These are phyloP conservation scores for Solanum hybrid DNA, from an alignment of 305 asterid species.

Conservation along the genomic window DNA sequence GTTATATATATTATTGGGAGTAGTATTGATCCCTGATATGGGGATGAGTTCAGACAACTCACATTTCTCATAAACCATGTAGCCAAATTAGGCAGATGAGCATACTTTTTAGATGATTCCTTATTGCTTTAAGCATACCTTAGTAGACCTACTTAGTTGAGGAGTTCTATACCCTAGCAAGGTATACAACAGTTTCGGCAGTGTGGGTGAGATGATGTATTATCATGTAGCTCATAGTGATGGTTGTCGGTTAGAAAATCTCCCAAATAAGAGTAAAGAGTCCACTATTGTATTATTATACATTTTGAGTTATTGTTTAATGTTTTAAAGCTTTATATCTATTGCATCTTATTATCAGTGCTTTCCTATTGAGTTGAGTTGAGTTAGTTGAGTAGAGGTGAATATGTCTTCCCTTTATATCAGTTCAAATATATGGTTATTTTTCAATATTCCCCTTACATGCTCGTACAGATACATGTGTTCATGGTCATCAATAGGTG, in stretches of 20 bases:
- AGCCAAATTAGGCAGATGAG: not conserved
- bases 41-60: not conserved
- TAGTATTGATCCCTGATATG: not conserved
- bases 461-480: not conserved
- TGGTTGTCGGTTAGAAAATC: not conserved
- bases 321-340: not conserved
- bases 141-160: not conserved
- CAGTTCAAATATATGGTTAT: not conserved
- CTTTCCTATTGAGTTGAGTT: not conserved
- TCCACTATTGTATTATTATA: not conserved
- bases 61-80: not conserved
- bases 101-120: not conserved
- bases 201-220: not conserved
- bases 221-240: not conserved
- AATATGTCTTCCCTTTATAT: not conserved
- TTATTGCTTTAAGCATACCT: not conserved
- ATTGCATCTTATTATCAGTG: not conserved
- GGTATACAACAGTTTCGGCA: not conserved
- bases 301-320: not conserved
- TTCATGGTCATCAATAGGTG: not conserved
- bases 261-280: not conserved
- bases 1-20: not conserved
- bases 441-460: not conserved
- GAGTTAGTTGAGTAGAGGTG: not conserved
- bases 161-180: not conserved